A percentile compares a stretch with the other conserved stretches of the same genome.
These are phyloP conservation scores for Neopestalotiopsis clavispora DNA, from an alignment of 2,329 filamentous ascomycete species.

Conservation along the genomic window DNA sequence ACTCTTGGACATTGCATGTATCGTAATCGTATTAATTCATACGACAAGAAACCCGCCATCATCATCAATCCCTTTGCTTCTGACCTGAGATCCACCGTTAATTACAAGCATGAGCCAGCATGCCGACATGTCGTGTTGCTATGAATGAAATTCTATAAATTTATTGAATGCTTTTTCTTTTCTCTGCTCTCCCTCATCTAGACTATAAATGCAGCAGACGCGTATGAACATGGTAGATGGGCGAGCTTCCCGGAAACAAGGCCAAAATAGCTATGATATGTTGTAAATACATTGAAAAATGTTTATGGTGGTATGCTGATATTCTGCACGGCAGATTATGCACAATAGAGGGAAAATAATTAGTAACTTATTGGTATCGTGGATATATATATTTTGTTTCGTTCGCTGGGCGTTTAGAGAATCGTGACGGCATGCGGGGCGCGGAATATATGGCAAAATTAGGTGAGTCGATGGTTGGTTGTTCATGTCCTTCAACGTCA, in stretches of 20 bases:
- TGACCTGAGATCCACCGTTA: background rate
- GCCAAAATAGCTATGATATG: background rate
- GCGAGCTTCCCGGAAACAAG: slow-evolving; percentile 3
- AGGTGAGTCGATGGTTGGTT: background rate
- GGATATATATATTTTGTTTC: background rate
- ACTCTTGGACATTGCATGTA: background rate
- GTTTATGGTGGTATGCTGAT: background rate
- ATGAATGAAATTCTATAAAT: too few relatives aligned
- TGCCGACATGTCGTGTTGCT: too few relatives aligned
- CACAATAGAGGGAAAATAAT: background rate
- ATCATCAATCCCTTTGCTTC: background rate
- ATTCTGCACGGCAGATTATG: background rate
- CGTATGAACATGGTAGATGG: slow-evolving; percentile 11
- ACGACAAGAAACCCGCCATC: too few relatives aligned
- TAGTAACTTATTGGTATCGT: background rate
- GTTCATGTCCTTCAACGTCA: background rate
- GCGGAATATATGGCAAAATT: background rate
- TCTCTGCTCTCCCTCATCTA: too few relatives aligned
- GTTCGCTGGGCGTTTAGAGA: background rate
- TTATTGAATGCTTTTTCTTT: too few relatives aligned
- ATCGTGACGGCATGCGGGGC: background rate
- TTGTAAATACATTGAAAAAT: background rate
- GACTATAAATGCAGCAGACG: background rate
- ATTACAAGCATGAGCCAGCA: too few relatives aligned
- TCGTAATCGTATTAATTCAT: background rate